A percentile compares a stretch with the other conserved stretches of the same genome.
Evolutionary conservation across 768 basidiomycete species (phyloP).

Genomic region (Termitomyces sp.): DNA sequence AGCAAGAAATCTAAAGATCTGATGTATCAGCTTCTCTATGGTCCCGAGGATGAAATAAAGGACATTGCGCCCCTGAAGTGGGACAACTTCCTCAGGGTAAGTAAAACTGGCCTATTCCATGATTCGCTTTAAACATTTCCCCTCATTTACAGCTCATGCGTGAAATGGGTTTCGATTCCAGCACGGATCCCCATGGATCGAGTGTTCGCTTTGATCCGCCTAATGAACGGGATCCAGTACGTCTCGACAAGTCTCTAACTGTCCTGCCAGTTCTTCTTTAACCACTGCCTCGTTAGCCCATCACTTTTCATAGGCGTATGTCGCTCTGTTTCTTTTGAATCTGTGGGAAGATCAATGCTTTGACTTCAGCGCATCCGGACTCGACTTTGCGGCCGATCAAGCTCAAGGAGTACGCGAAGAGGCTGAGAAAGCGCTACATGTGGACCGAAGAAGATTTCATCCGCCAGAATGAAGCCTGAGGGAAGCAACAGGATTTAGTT

Average conservation of each 20-base stretch:
- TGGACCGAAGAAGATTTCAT: constrained; percentile 55
- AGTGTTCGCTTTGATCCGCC: constrained; percentile 84
- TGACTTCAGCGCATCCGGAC: constrained; percentile 68
- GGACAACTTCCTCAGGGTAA: constrained; percentile 75
- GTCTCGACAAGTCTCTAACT: constrained; percentile 14
- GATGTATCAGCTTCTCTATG: constrained; percentile 66
- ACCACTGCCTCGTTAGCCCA: constrained; percentile 42
- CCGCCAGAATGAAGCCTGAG: constrained; percentile 16
- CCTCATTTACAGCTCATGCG: constrained; percentile 56
- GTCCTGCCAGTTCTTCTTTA: neutral
- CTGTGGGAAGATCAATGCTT: constrained; percentile 4
- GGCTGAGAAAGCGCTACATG: constrained; percentile 61
- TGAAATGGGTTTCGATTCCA: constrained; percentile 78
- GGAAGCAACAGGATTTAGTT: neutral
- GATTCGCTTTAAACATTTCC: neutral
- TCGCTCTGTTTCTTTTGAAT: constrained; percentile 5
- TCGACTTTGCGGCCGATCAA: constrained; percentile 52
- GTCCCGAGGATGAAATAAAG: constrained; percentile 52
- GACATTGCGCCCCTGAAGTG: constrained; percentile 68
- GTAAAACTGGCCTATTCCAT: constrained; percentile 8
- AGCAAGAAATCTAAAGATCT: constrained; percentile 57
- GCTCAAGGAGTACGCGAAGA: constrained; percentile 55
- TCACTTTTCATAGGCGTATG: constrained; percentile 77
- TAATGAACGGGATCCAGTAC: constrained; percentile 39
- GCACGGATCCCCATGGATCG: constrained; percentile 78